phyloP scores from a whole-genome alignment of 2,329 filamentous ascomycete genomes.

The Knufia fluminis region DNA sequence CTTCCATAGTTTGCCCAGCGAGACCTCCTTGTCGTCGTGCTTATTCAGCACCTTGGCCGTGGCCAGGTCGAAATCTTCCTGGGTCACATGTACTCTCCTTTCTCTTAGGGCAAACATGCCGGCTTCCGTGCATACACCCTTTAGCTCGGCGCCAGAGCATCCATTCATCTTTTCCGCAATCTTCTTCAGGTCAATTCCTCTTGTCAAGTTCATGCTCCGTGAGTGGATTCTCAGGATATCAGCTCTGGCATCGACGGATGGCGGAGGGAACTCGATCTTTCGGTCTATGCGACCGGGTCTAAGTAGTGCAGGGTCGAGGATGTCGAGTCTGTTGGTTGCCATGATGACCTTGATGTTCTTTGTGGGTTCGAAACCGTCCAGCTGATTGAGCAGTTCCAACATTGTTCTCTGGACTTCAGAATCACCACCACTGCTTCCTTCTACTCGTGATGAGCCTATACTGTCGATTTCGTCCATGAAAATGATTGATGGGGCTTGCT shows the following conservation, averaged over 20 bases:
- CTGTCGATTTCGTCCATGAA: slow-evolving; percentile 99
- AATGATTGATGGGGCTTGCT: slow-evolving; percentile 96
- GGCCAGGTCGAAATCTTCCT: slow-evolving; percentile 97
- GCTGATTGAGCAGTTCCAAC: slow-evolving; percentile 94
- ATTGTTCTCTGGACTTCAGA: slow-evolving; percentile 98
- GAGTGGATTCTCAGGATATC: slow-evolving; percentile 97
- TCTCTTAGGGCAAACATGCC: slow-evolving; percentile 97
- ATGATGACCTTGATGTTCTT: slow-evolving; percentile 99
- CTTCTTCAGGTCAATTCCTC: slow-evolving; percentile 95
- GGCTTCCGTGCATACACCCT: slow-evolving; percentile 97
- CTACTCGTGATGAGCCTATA: slow-evolving; percentile 93
- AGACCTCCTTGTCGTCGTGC: slow-evolving; percentile 96
- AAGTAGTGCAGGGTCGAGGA: slow-evolving; percentile 87
- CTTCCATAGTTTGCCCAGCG: slow-evolving; percentile 79
- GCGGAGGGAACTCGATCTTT: slow-evolving; percentile 97
- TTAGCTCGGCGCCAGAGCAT: slow-evolving; percentile 92
- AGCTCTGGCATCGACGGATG: slow-evolving; percentile 89
- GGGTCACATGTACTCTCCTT: slow-evolving; percentile 91
- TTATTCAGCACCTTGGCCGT: slow-evolving; percentile 99
- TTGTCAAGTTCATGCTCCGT: slow-evolving; percentile 95
- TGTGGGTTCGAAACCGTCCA: slow-evolving; percentile 96
- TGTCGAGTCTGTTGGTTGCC: slow-evolving; percentile 96
- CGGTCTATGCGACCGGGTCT: slow-evolving; percentile 96
- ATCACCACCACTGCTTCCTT: slow-evolving; percentile 89
- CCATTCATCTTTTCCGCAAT: slow-evolving; percentile 99